A percentile compares a stretch with the other conserved stretches of the same genome.
phyloP scores from a whole-genome alignment of 2,329 filamentous ascomycete genomes.

The Cryphonectria carpinicola region DNA sequence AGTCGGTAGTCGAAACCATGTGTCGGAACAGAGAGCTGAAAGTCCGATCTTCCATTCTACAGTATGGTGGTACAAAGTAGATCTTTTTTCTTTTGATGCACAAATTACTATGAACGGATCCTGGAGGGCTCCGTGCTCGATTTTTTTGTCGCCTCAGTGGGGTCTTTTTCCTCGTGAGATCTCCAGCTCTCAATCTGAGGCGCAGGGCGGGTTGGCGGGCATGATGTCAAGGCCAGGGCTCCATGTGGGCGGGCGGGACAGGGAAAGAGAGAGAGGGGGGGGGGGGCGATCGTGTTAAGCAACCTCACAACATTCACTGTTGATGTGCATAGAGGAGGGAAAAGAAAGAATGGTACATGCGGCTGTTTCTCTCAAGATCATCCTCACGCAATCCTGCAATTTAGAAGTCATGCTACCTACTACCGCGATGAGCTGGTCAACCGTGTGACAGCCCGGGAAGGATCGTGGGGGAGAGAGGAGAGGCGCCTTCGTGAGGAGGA shows the following conservation, averaged over 20 bases:
- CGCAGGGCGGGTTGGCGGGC: slow-evolving; percentile 15
- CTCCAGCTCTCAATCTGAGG: slow-evolving; percentile 21
- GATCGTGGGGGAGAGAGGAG: slow-evolving; percentile 7
- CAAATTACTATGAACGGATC: slow-evolving; percentile 19
- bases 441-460: slow-evolving; percentile 11
- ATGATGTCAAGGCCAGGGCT: slow-evolving; percentile 23
- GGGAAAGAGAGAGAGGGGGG: background rate
- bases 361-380: slow-evolving; percentile 8
- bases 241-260: background rate
- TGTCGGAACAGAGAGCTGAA: background rate
- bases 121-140: slow-evolving; percentile 19
- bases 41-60: background rate
- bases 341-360: background rate
- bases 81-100: background rate
- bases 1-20: background rate
- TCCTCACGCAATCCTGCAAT: slow-evolving; percentile 17
- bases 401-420: slow-evolving; percentile 9
- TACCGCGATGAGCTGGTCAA: background rate
- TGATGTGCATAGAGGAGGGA: background rate
- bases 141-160: slow-evolving; percentile 1
- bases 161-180: background rate
- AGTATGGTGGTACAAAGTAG: background rate
- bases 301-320: background rate
- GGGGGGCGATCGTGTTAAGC: background rate
- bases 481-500: background rate